Base-by-base conservation (phyloP, 768 basidiomycete genomes). In the Termitomyces sp. region DNA sequence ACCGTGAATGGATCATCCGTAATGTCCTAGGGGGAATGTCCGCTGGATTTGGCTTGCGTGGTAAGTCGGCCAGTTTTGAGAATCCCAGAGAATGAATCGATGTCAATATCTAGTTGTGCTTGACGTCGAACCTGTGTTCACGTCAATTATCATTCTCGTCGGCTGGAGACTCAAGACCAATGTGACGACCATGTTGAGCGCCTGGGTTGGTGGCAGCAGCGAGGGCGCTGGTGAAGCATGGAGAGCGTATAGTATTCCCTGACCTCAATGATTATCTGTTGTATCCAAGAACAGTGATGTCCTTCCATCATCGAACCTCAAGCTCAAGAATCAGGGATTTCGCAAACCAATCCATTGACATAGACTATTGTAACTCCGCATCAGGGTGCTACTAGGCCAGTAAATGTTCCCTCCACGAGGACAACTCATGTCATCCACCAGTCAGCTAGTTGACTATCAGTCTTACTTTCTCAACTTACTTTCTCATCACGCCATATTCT, bases 1-100 rank as follows among this genome's bases (percentile, higher is more conserved):
- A 93, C 66, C 81, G 88, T 7, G 89, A 88, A 63, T 94, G 91
- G 91, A 73, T 91, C 6, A 83, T 93, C 4, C 78, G 91, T 23
- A 93, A 94, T 60, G 75, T 92, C 10, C 73, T 94, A 2, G 91
- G 91, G 11, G 91, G 91, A 0, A 86, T 94, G 83, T 86, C 90
- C 11, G 87, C 91, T 31, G 91, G 91, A 1, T 94, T 93, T 66
- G 91, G 90, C 0, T 68, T 94, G 50, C 81, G 91, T 63, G 88
- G 91, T 91, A 62, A 40, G 74, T 65, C 56, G 31, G 25, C 43
- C 44, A 9, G 6, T 33, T 15, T 51, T 9, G 12, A 9, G 5
- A 9, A 43, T n/a, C 35, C 11, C 13, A 25, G 27, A 29, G 18
- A 31, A 33, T 56, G 10, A 55, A n/a, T 23, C 36, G 13, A 29